Percentiles rank a stretch among this genome's conserved stretches.
These are phyloP conservation scores for Neurospora intermedia DNA, from an alignment of 495 filamentous ascomycete genomes.

Conservation along the genomic window DNA sequence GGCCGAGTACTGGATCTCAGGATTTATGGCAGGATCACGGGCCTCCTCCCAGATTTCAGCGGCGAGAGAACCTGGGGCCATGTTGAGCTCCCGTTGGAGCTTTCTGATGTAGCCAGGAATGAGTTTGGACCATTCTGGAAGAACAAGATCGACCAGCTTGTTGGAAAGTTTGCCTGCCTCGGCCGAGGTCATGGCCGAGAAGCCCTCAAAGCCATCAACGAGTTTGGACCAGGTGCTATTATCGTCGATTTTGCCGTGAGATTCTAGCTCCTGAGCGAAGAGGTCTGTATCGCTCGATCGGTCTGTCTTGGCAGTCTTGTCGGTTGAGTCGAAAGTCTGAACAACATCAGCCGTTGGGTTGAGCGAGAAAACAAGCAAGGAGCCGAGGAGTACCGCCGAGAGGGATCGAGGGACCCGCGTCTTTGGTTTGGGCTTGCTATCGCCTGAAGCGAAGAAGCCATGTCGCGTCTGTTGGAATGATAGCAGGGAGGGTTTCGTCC, in stretches of 20 bases:
- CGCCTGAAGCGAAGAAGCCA: constrained; percentile 6
- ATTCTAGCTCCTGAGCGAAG: constrained; percentile 2
- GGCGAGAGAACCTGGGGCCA: constrained; percentile 75
- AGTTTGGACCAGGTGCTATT: constrained; percentile 50
- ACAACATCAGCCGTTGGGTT: constrained; percentile 30
- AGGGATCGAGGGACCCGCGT: constrained; percentile 5
- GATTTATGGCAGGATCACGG: constrained; percentile 68
- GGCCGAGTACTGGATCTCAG: constrained; percentile 73
- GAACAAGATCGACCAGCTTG: constrained; percentile 54
- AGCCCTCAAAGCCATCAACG: constrained; percentile 44
- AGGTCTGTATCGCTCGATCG: background rate
- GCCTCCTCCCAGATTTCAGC: constrained; percentile 91
- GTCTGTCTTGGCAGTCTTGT: constrained; percentile 1
- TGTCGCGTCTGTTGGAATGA: constrained; percentile 2
- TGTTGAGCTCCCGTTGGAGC: constrained; percentile 76
- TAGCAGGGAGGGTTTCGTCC: background rate
- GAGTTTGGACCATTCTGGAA: constrained; percentile 71
- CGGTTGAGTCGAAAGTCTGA: constrained; percentile 14
- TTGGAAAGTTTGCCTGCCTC: constrained; percentile 54
- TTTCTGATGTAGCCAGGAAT: constrained; percentile 73
- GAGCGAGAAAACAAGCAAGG: constrained; percentile 31
- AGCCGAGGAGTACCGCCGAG: constrained; percentile 23
- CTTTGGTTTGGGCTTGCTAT: constrained; percentile 4
- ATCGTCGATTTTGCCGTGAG: constrained; percentile 2
- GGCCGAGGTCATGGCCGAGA: constrained; percentile 39